A percentile compares a stretch with the other conserved stretches of the same genome.
phyloP scores from a whole-genome alignment of 2,329 filamentous ascomycete species.

The Penicillium decumbens region DNA sequence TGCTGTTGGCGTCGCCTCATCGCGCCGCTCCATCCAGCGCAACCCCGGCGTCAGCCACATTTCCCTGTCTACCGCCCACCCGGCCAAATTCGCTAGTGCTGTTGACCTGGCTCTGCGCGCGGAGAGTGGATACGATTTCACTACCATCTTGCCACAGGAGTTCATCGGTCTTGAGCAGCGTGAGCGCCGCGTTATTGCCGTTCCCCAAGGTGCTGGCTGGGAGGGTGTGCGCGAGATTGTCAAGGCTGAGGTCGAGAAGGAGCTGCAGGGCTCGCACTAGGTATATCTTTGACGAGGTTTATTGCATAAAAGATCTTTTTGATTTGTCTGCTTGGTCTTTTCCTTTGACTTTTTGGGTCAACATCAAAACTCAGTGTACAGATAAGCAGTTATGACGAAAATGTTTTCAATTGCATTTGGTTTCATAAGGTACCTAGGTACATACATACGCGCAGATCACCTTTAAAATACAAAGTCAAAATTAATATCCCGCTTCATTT shows the following conservation, averaged over 20 bases:
- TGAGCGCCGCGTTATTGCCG: conserved; percentile 66
- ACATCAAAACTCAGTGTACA: not conserved
- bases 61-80: conserved; percentile 86
- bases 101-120: conserved; percentile 73
- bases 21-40: conserved; percentile 62
- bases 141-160: conserved; percentile 72
- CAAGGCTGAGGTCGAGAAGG: conserved; percentile 61
- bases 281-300: not conserved
- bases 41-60: conserved; percentile 60
- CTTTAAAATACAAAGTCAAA: no score
- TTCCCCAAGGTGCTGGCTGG: conserved; percentile 63
- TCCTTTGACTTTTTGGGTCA: not conserved
- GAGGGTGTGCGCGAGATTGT: conserved; percentile 71
- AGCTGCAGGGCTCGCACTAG: conserved; percentile 28
- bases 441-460: no score
- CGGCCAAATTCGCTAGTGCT: conserved; percentile 85
- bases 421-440: not conserved
- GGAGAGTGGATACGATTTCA: conserved; percentile 70
- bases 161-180: conserved; percentile 73
- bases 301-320: not conserved
- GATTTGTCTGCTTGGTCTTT: not conserved
- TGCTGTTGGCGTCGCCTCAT: conserved; percentile 76
- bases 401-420: not conserved
- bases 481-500: no score
- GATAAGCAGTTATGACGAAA: not conserved